Conservation (phyloP, 2,329 filamentous ascomycete genomes). For the Ceratocystis cacaofunesta region DNA sequence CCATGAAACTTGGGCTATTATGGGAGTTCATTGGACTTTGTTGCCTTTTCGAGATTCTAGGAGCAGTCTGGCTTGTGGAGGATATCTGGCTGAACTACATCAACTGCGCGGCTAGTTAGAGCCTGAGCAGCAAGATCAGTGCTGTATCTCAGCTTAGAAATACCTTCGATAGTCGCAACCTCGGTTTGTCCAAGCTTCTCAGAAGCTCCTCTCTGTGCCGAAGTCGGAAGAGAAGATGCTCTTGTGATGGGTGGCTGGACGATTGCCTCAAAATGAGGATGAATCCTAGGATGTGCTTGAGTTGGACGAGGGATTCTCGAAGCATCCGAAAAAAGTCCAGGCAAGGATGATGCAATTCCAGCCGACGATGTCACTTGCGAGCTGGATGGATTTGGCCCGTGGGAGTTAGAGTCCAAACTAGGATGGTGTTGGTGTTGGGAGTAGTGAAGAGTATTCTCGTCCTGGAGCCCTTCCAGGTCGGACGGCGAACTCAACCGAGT, state of each 20-base stretch:
- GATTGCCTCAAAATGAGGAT: background rate
- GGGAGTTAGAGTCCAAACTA: background rate
- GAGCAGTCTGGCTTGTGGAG: background rate
- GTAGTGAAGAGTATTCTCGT: background rate
- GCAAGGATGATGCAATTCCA: background rate
- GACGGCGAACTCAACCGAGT: background rate
- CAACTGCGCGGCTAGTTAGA: background rate
- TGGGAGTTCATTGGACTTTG: background rate
- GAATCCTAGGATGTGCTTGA: background rate
- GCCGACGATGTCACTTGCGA: background rate
- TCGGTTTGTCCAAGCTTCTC: background rate
- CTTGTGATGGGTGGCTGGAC: background rate
- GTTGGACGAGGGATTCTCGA: background rate
- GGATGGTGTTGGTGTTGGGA: background rate
- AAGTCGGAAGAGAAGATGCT: background rate
- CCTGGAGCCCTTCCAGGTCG: background rate
- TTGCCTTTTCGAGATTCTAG: background rate
- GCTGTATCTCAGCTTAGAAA: background rate
- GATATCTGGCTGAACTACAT: background rate
- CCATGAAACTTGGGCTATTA: background rate
- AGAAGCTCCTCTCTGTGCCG: background rate
- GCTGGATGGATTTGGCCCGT: background rate
- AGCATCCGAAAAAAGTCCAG: background rate
- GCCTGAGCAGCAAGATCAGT: background rate
- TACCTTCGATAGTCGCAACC: background rate